These are phyloP conservation scores for Helicostylum pulchrum DNA, from an alignment of 192 early-diverging fungal species.

Conservation along the genomic window DNA sequence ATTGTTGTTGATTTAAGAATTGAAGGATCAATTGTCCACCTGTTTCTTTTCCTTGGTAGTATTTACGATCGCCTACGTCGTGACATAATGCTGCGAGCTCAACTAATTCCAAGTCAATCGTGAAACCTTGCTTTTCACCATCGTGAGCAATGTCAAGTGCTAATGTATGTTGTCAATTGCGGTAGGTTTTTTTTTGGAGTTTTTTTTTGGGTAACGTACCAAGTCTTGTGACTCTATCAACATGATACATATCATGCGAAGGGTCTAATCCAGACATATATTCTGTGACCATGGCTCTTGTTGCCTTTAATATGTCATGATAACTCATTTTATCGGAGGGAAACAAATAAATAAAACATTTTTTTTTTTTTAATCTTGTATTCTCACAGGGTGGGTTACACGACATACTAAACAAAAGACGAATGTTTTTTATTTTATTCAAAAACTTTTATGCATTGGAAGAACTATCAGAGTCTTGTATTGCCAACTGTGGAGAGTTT, in stretches of 20 bases:
- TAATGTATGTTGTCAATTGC: neutral
- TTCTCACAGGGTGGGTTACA: too few species aligned
- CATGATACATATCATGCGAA: constrained; percentile 69
- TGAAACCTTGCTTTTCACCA: constrained; percentile 28
- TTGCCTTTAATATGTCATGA: constrained; percentile 19
- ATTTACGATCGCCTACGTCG: constrained; percentile 70
- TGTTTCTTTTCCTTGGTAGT: constrained; percentile 45
- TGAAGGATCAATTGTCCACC: constrained; percentile 48
- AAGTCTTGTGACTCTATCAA: constrained; percentile 60
- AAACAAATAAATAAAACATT: constrained; percentile 7
- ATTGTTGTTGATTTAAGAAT: constrained; percentile 40
- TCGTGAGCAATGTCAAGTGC: constrained; percentile 43
- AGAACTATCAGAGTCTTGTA: too few species aligned
- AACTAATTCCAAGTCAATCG: constrained; percentile 52
- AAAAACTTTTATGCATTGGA: too few species aligned
- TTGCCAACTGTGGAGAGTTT: too few species aligned
- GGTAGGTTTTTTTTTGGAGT: neutral
- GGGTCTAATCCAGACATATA: constrained; percentile 67
- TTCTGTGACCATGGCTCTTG: constrained; percentile 53
- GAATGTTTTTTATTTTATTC: too few species aligned
- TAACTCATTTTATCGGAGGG: neutral
- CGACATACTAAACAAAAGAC: too few species aligned
- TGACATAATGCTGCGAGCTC: constrained; percentile 67
- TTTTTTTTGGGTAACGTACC: constrained; percentile 30
- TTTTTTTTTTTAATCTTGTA: neutral